Conservation (phyloP, 257 asterid genomes). For the Petunia secreta region DNA sequence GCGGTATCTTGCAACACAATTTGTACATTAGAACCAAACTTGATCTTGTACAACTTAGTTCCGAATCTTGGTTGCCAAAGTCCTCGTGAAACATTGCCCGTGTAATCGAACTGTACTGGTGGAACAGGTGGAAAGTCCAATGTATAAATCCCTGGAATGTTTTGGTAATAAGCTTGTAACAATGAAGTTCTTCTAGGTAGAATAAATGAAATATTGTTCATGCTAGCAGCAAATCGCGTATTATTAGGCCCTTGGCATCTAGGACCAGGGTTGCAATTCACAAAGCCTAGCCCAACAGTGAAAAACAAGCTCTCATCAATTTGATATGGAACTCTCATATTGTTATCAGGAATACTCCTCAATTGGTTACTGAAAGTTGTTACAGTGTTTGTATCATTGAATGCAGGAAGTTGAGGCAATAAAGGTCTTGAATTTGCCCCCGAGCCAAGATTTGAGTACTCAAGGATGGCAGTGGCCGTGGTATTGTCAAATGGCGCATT, state of each 20-base stretch:
- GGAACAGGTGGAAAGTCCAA: slow-evolving; percentile 63
- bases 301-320: slow-evolving; percentile 51
- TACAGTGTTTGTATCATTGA: slow-evolving; percentile 53
- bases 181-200: slow-evolving; percentile 50
- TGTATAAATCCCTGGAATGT: slow-evolving; percentile 50
- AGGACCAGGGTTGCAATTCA: slow-evolving; percentile 58
- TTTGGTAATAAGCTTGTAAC: slow-evolving; percentile 58
- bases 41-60: slow-evolving; percentile 52
- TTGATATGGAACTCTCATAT: slow-evolving; percentile 41
- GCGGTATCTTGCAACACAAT: slow-evolving; percentile 69
- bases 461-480: slow-evolving; percentile 65
- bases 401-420: slow-evolving; percentile 59
- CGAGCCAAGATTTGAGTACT: slow-evolving; percentile 40
- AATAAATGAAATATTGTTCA: slow-evolving; percentile 59
- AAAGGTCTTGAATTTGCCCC: slow-evolving; percentile 29
- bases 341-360: slow-evolving; percentile 39
- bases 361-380: slow-evolving; percentile 46
- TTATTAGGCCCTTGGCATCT: slow-evolving; percentile 70
- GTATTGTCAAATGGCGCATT: slow-evolving; percentile 65
- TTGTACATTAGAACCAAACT: slow-evolving; percentile 59
- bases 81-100: slow-evolving; percentile 61
- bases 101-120: slow-evolving; percentile 55
- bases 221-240: slow-evolving; percentile 61
- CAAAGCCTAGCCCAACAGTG: slow-evolving; percentile 60
- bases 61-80: slow-evolving; percentile 54